Evolutionary conservation across 345 rosid genomes (phyloP).

Genomic region (Draba incana): DNA sequence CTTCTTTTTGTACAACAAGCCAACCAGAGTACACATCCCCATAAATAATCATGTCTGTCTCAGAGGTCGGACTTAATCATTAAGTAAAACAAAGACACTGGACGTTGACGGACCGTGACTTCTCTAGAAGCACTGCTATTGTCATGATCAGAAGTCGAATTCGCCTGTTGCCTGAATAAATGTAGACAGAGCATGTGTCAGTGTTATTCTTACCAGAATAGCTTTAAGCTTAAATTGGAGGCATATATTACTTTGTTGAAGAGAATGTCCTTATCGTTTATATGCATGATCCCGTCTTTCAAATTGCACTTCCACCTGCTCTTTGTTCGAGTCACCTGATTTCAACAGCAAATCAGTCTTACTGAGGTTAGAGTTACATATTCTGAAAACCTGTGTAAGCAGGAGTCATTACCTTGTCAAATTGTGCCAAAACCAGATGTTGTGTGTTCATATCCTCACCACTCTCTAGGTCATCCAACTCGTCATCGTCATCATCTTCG

Average conservation of each 20-base stretch:
- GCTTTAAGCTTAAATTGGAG: slow-evolving; percentile 2
- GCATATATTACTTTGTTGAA: slow-evolving; percentile 70
- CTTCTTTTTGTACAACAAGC: slow-evolving; percentile 67
- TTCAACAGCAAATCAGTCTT: slow-evolving; percentile 27
- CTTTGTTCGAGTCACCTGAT: slow-evolving; percentile 92
- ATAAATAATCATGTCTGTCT: slow-evolving; percentile 38
- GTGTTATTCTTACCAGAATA: slow-evolving; percentile 14
- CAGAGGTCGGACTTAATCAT: slow-evolving; percentile 37
- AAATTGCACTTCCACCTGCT: slow-evolving; percentile 94
- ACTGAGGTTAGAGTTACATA: background rate
- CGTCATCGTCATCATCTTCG: slow-evolving; percentile 92
- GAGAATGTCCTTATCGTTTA: slow-evolving; percentile 91
- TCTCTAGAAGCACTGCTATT: slow-evolving; percentile 21
- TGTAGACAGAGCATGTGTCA: slow-evolving; percentile 12
- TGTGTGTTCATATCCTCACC: slow-evolving; percentile 95
- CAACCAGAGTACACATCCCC: slow-evolving; percentile 43
- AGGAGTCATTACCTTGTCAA: slow-evolving; percentile 74
- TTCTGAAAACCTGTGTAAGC: background rate
- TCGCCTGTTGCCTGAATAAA: slow-evolving; percentile 86
- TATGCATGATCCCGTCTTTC: slow-evolving; percentile 98
- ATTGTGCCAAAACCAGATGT: slow-evolving; percentile 95
- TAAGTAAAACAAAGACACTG: slow-evolving; percentile 34
- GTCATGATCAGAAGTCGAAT: slow-evolving; percentile 73
- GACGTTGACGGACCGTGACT: slow-evolving; percentile 34
- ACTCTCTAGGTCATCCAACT: slow-evolving; percentile 82